These are phyloP conservation scores for Plasmodium malariae DNA, from an alignment of 169 alveolate species.

Conservation along the genomic window DNA sequence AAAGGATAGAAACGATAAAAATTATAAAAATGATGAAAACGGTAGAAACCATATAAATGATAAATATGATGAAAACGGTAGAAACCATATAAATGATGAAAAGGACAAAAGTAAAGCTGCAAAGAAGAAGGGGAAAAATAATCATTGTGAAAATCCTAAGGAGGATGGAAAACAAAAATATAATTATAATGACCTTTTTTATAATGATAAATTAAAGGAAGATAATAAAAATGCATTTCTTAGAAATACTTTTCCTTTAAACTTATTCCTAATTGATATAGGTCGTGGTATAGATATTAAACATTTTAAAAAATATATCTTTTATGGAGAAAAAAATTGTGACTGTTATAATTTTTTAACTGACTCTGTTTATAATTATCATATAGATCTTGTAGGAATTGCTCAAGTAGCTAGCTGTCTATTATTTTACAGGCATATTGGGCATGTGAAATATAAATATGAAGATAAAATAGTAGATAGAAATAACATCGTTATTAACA, in stretches of 20 bases:
- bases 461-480: constrained; percentile 32
- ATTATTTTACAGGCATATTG: constrained; percentile 49
- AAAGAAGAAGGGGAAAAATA: background rate
- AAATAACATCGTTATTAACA: constrained; percentile 6
- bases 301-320: constrained; percentile 40
- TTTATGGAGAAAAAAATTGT: constrained; percentile 69
- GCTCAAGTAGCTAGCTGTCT: constrained; percentile 77
- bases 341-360: constrained; percentile 64
- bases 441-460: constrained; percentile 48
- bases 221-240: constrained; percentile 29
- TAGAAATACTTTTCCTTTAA: constrained; percentile 40
- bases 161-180: background rate
- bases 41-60: background rate
- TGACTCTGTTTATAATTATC: constrained; percentile 48
- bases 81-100: background rate
- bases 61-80: background rate
- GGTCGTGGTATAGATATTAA: constrained; percentile 68
- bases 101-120: background rate
- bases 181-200: background rate
- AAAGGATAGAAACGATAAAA: background rate
- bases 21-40: background rate
- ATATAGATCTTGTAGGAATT: constrained; percentile 66
- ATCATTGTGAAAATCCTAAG: background rate
- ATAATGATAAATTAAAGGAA: constrained; percentile 4
- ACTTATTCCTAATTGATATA: constrained; percentile 44